A percentile compares a stretch with the other conserved stretches of the same genome.
Evolutionary conservation across 2,329 filamentous ascomycete species (phyloP).

Genomic region (Septoria linicola): DNA sequence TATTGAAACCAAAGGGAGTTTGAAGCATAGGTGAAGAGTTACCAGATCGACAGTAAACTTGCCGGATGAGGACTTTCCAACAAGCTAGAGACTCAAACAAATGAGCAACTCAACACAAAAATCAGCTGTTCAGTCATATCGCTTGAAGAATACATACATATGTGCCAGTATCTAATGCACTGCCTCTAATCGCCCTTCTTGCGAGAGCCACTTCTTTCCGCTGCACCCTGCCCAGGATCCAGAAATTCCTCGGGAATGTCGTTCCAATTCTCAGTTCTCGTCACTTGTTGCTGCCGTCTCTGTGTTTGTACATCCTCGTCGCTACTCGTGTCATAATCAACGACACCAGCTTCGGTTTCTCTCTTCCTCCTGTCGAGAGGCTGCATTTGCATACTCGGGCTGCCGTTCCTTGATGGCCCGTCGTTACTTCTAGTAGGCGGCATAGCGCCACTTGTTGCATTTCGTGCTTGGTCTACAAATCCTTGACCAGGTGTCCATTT

Average conservation of each 20-base stretch:
- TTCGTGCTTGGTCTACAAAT: constrained; percentile 40
- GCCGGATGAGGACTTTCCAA: too few relatives aligned
- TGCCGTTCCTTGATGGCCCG: constrained; percentile 10
- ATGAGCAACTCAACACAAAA: too few relatives aligned
- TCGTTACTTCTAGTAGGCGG: background rate
- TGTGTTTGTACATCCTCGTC: constrained; percentile 27
- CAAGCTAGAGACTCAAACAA: too few relatives aligned
- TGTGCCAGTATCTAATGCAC: too few relatives aligned
- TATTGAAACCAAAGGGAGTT: too few relatives aligned
- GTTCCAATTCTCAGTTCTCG: constrained; percentile 47
- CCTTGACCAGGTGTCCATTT: constrained; percentile 34
- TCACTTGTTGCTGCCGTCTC: constrained; percentile 10
- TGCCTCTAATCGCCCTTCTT: too few relatives aligned
- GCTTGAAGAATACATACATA: too few relatives aligned
- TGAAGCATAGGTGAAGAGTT: too few relatives aligned
- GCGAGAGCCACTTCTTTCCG: too few relatives aligned
- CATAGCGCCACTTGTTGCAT: background rate
- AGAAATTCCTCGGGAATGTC: constrained; percentile 50
- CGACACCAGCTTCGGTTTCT: constrained; percentile 34
- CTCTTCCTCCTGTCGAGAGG: constrained; percentile 39
- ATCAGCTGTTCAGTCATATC: too few relatives aligned
- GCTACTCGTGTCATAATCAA: constrained; percentile 35
- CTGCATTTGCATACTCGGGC: constrained; percentile 42
- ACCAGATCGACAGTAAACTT: too few relatives aligned
- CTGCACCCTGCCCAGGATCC: constrained; percentile 1